Base-by-base conservation (phyloP, 148 eudicot species). In the Spergularia bocconei region DNA sequence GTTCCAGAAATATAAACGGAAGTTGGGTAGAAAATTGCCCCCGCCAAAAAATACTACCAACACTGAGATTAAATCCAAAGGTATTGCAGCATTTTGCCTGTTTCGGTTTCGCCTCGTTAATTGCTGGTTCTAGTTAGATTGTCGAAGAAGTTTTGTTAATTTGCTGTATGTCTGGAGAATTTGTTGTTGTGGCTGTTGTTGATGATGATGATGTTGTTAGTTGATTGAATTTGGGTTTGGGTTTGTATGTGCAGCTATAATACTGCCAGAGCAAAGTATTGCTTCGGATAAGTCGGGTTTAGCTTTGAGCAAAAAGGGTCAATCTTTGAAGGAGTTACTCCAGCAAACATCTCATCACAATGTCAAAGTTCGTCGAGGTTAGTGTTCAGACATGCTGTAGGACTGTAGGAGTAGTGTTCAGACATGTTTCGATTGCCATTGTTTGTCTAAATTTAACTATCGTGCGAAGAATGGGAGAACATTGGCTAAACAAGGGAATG, bases 341-440 rank as follows among this genome's bases (percentile, higher is more conserved):
- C 98, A 94, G 69, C 98, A 94, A 69, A 83, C 98, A 69, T 90
- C 97, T 73, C 98, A 94, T 84, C 89, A 94, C 84, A 94, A 92
- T 83, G 74, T 84, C 13, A 94, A 92, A 90, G 91, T 90, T 64
- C 98, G 98, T 54, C 87, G 86, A 91, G 98, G 98, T 94, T 75
- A 20, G 56, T 75, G 36, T 4, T 25, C 15, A 9, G 53, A 13
- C 69, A 29, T 4, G 36, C n/a, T 55, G 56, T 64, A 77, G 36
- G 33, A 2, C 2, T 29, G 36, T 29, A 29, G 36, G 36, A 29
- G 36, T 29, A 29, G 36, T 29, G 1, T 0, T 29, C 4, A 29
- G 36, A 29, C 1, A 55, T 59, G 19, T 54, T 53, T 61, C 19
- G 16, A 62, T 2, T 23, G 16, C 53, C 54, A 11, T 15, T 29